Conservation (phyloP, 2,329 filamentous ascomycete genomes). For the Xylariomycetidae sp. region DNA sequence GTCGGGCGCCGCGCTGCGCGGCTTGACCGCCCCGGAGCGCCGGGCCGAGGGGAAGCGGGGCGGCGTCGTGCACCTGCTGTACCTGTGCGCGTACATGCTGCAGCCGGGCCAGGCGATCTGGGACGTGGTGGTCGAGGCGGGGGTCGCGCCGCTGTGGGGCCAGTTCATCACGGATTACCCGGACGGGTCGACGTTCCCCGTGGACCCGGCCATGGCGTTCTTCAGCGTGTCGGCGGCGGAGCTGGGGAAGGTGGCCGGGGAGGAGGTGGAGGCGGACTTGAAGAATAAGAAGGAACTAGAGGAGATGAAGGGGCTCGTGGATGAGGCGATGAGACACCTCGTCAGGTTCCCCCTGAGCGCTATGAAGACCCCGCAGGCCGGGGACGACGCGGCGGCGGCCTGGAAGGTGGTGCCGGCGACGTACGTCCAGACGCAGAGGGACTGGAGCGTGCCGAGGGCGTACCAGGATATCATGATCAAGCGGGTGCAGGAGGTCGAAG, state of each 20-base stretch:
- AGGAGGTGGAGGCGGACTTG: no score
- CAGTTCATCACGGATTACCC: background rate
- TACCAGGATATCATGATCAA: background rate
- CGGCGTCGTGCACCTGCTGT: conserved; percentile 3
- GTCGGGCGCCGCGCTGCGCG: background rate
- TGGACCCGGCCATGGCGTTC: no score
- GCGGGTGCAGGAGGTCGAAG: conserved; percentile 6
- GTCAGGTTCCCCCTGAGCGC: no score
- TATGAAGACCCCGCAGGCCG: background rate
- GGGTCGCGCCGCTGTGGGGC: background rate
- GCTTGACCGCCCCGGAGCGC: background rate
- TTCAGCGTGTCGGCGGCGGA: no score
- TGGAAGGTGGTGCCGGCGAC: background rate
- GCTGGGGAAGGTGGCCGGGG: no score
- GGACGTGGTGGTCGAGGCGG: background rate
- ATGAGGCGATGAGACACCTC: no score
- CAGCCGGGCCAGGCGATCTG: background rate
- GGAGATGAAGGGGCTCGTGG: background rate
- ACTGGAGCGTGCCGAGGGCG: background rate
- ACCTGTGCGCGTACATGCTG: conserved; percentile 5
- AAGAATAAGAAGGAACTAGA: no score
- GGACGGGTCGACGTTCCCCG: no score
- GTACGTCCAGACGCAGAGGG: background rate
- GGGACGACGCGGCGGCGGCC: background rate
- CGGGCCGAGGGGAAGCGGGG: background rate